Evolutionary conservation across 2,329 filamentous ascomycete genomes (phyloP).

Genomic region (Chalaropsis thielavioides): DNA sequence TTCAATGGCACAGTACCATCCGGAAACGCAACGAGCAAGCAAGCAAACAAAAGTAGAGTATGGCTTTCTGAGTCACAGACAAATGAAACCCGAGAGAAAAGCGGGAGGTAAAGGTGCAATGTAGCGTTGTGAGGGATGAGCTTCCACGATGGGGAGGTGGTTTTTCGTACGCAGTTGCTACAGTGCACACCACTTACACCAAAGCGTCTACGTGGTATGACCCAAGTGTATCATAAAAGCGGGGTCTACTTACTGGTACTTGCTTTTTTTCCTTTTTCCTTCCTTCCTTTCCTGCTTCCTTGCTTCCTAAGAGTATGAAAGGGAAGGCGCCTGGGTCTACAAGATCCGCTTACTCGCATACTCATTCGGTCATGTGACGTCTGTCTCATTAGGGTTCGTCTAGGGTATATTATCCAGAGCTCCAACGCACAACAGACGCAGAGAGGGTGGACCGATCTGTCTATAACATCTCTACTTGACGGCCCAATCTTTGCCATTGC

Average conservation of each 20-base stretch:
- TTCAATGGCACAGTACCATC: not conserved
- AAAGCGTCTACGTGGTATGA: not conserved
- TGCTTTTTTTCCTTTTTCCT: not conserved
- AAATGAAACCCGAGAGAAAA: not conserved
- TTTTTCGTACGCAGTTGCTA: too few relatives aligned
- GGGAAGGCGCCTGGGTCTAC: not conserved
- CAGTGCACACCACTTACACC: too few relatives aligned
- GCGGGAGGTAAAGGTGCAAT: not conserved
- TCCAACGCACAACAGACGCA: not conserved
- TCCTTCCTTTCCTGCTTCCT: not conserved
- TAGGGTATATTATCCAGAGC: not conserved
- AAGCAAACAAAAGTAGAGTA: not conserved
- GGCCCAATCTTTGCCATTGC: not conserved
- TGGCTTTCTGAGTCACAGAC: not conserved
- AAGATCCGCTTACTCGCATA: not conserved
- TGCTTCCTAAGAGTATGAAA: not conserved
- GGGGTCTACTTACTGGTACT: not conserved
- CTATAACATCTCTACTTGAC: not conserved
- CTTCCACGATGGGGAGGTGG: not conserved
- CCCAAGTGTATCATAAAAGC: not conserved
- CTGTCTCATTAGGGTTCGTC: not conserved
- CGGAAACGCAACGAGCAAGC: not conserved
- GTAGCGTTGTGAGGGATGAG: not conserved
- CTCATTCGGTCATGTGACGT: not conserved
- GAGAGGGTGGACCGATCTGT: not conserved